Conservation (phyloP, 2,329 filamentous ascomycete genomes). For the Aureobasidium sp. region DNA sequence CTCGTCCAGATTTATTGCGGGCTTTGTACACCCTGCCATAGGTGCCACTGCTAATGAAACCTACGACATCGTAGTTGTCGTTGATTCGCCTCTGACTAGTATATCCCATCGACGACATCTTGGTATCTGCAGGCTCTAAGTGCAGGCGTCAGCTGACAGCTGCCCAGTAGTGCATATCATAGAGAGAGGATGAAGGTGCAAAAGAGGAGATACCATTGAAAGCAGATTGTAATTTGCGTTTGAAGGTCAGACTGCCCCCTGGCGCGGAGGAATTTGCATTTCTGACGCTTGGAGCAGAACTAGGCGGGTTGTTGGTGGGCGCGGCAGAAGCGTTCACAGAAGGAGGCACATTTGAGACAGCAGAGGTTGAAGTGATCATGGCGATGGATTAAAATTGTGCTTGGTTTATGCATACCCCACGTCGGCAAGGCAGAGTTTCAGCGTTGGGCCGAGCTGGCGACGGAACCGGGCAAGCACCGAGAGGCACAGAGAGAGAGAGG, state of each 20-base stretch:
- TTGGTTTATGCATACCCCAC: conserved; percentile 12
- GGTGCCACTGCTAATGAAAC: conserved; percentile 96
- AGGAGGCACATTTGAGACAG: conserved; percentile 9
- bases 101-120: conserved; percentile 32
- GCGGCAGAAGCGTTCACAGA: conserved; percentile 16
- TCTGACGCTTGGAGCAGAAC: conserved; percentile 11
- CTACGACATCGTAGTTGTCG: conserved; percentile 91
- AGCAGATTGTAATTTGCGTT: conserved; percentile 32
- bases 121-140: conserved; percentile 13
- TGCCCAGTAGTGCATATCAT: background rate
- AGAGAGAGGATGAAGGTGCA: background rate
- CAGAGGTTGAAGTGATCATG: conserved; percentile 11
- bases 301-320: conserved; percentile 12
- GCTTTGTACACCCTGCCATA: conserved; percentile 99
- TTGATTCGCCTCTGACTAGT: conserved; percentile 75
- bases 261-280: conserved; percentile 10
- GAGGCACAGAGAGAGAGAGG: background rate
- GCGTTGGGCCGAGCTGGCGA: conserved; percentile 1
- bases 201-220: conserved; percentile 31
- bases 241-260: conserved; percentile 12
- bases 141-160: background rate
- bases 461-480: background rate
- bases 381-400: conserved; percentile 1
- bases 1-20: conserved; percentile 61
- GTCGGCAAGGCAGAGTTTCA: background rate